Base-by-base conservation (phyloP, 1,139 yeast genomes). In the Lizanozyma gosingica region DNA sequence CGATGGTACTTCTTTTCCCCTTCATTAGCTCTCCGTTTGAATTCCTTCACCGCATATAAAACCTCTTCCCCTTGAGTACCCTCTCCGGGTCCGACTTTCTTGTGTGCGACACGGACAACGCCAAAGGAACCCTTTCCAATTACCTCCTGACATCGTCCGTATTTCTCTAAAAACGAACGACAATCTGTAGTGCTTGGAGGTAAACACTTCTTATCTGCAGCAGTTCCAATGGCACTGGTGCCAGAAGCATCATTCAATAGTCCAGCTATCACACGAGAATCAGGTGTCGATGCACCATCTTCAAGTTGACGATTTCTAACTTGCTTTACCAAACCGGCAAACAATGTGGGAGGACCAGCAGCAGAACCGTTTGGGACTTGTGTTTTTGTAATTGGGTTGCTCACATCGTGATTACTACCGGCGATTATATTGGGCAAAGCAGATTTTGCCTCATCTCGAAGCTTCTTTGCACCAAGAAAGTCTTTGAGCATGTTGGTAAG, bases 401-500 rank as follows among this genome's bases (percentile, higher is more conserved):
- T n/a, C 11, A 11, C 6, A 22, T 22, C 29, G 11, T 6, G 9
- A 11, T 22, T 22, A 17, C 16, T 14, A 9, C 15, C 14, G 18
- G 15, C 59, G 34, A 69, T 49, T n/a, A 68, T 56, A 46, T 81
- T 84, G 1, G 94, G 94, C n/a, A 86, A 84, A 1, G 95, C 95
- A 40, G 83, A 75, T 39, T 82, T 80, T 2, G 95, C 95, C 50
- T 80, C 92, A 50, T 80, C 86, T 40, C 95, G 69, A 33, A 84
- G 69, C 56, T 82, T 84, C 52, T 83, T 83, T 9, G 90, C 88
- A 32, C 90, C 94, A 44, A 90, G 62, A 47, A 87, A 70, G 54
- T 86, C 95, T 51, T 86, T 86, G 48, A 92, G 71, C 95, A 90
- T 85, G 46, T 80, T 80, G 15, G 87, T 76, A 38, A 90, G 67